phyloP scores from a whole-genome alignment of 2,329 filamentous ascomycete genomes.

The Ustulina deusta region DNA sequence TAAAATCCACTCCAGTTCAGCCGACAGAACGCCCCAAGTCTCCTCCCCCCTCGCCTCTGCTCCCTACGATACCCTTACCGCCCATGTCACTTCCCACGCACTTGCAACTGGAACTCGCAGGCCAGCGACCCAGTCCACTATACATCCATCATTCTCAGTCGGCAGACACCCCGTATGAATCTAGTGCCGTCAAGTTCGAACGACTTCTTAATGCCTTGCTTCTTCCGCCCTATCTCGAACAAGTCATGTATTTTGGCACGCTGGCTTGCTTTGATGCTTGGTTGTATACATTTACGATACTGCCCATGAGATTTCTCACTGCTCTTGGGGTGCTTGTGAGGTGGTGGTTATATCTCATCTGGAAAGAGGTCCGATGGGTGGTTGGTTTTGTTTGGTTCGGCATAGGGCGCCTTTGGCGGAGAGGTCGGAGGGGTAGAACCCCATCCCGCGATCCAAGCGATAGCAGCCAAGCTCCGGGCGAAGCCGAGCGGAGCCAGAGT shows the following conservation, averaged over 20 bases:
- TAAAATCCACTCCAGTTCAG: constrained; percentile 38
- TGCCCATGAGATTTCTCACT: constrained; percentile 88
- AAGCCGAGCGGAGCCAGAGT: constrained; percentile 57
- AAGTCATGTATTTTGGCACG: constrained; percentile 86
- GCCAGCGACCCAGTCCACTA: constrained; percentile 71
- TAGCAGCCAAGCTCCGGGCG: constrained; percentile 48
- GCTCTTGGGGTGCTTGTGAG: constrained; percentile 79
- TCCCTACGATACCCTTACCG: constrained; percentile 69
- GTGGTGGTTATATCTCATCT: constrained; percentile 81
- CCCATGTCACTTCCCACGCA: constrained; percentile 76
- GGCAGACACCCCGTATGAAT: constrained; percentile 82
- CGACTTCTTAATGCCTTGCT: constrained; percentile 89
- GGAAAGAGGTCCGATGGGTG: constrained; percentile 78
- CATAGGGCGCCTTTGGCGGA: constrained; percentile 80
- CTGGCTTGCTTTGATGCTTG: constrained; percentile 94
- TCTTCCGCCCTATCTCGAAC: constrained; percentile 84
- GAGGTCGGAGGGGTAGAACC: constrained; percentile 63
- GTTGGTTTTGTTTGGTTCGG: constrained; percentile 83
- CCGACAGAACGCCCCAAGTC: constrained; percentile 47
- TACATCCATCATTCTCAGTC: constrained; percentile 72
- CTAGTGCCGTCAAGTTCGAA: constrained; percentile 90
- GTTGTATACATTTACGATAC: constrained; percentile 95
- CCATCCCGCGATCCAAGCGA: constrained; percentile 45
- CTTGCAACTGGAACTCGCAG: constrained; percentile 73
- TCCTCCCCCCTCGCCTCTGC: constrained; percentile 61